These are phyloP conservation scores for Emericellopsis cladophorae DNA, from an alignment of 2,329 filamentous ascomycete genomes.

Conservation along the genomic window DNA sequence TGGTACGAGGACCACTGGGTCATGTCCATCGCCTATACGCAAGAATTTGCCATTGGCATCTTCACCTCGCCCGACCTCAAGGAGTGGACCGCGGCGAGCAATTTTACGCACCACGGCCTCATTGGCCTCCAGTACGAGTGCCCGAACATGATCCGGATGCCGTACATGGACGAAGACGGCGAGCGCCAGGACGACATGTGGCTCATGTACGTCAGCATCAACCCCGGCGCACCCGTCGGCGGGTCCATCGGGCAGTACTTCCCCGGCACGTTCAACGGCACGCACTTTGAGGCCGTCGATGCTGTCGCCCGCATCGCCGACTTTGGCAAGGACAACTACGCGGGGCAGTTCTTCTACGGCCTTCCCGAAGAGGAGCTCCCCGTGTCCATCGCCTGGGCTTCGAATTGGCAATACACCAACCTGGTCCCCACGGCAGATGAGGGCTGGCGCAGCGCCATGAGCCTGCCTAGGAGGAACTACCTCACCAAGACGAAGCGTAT, in stretches of 20 bases:
- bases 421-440: slow-evolving; percentile 15
- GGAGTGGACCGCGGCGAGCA: slow-evolving; percentile 37
- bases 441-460: slow-evolving; percentile 18
- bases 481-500: slow-evolving; percentile 28
- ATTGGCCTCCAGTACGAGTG: slow-evolving; percentile 49
- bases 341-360: slow-evolving; percentile 20
- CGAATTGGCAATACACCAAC: slow-evolving; percentile 19
- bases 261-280: slow-evolving; percentile 50
- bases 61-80: slow-evolving; percentile 47
- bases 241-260: slow-evolving; percentile 44
- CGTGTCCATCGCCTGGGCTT: slow-evolving; percentile 20
- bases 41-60: slow-evolving; percentile 44
- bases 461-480: slow-evolving; percentile 22
- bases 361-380: slow-evolving; percentile 11
- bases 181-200: slow-evolving; percentile 14
- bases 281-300: slow-evolving; percentile 33
- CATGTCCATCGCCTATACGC: slow-evolving; percentile 37
- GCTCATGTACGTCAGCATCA: slow-evolving; percentile 39
- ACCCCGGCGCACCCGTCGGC: slow-evolving; percentile 43
- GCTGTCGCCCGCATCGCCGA: slow-evolving; percentile 14
- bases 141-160: slow-evolving; percentile 46
- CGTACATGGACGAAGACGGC: slow-evolving; percentile 22
- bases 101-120: slow-evolving; percentile 40
- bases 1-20: slow-evolving; percentile 46
- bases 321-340: slow-evolving; percentile 23